Conservation (phyloP, 768 basidiomycete species). For the Termitomyces sp. region DNA sequence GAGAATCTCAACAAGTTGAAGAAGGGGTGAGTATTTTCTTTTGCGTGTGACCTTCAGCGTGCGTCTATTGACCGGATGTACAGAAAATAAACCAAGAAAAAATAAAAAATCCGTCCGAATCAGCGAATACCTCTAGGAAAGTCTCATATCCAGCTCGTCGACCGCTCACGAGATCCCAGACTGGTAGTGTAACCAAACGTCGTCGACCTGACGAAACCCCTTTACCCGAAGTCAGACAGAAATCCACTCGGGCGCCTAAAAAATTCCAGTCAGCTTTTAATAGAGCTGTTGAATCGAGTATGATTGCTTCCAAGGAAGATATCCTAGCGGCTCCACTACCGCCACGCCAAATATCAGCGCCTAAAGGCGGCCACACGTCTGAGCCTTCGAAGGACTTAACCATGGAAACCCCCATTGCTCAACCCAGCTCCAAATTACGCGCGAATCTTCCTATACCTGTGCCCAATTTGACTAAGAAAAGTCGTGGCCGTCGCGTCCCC, state of each 20-base stretch:
- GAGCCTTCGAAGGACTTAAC: slow-evolving; percentile 11
- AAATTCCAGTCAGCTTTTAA: slow-evolving; percentile 6
- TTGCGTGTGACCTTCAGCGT: neutral
- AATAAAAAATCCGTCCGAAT: neutral
- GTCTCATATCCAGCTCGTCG: slow-evolving; percentile 15
- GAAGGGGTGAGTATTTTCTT: slow-evolving; percentile 6
- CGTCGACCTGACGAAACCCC: slow-evolving; percentile 16
- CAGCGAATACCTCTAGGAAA: neutral
- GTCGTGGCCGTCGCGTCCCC: slow-evolving; percentile 73
- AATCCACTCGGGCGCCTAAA: slow-evolving; percentile 2
- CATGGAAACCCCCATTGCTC: slow-evolving; percentile 19
- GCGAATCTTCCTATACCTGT: slow-evolving; percentile 64
- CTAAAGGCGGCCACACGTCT: neutral
- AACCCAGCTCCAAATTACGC: slow-evolving; percentile 46
- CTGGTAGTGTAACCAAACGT: slow-evolving; percentile 26
- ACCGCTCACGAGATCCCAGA: slow-evolving; percentile 34
- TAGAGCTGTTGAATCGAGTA: neutral
- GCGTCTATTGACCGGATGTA: neutral
- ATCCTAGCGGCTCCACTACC: neutral
- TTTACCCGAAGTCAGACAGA: slow-evolving; percentile 6
- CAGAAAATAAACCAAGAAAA: neutral
- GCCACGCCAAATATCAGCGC: slow-evolving; percentile 1
- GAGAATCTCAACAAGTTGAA: neutral
- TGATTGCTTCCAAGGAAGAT: neutral
- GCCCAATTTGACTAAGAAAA: slow-evolving; percentile 78